Evolutionary conservation across 192 early-diverging fungal species (phyloP).

Genomic region (Spizellomyces sp.): DNA sequence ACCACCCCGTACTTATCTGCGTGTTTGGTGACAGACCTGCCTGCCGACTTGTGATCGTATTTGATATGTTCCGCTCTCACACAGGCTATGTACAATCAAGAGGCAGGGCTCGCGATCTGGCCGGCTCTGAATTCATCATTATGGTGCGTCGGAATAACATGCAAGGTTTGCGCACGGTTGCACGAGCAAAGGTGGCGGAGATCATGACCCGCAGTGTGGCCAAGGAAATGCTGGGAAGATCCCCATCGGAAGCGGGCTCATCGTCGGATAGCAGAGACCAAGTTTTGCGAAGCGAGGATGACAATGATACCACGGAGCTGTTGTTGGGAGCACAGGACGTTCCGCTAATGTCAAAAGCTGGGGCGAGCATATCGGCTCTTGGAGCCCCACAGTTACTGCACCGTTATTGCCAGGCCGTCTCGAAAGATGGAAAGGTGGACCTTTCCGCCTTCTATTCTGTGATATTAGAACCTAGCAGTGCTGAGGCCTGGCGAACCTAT

Average conservation of each 20-base stretch:
- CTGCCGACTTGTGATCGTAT: constrained; percentile 55
- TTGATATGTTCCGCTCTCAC: constrained; percentile 77
- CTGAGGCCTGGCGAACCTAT: constrained; percentile 15
- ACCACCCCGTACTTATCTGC: constrained; percentile 4
- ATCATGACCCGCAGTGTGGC: constrained; percentile 39
- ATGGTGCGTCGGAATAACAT: constrained; percentile 62
- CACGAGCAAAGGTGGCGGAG: constrained; percentile 48
- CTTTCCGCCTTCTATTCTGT: not conserved
- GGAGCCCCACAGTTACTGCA: constrained; percentile 15
- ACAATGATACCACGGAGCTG: constrained; percentile 27
- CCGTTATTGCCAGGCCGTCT: constrained; percentile 10
- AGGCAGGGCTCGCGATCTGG: constrained; percentile 77
- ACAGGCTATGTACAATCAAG: constrained; percentile 92
- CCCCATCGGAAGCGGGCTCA: not conserved
- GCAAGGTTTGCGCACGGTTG: constrained; percentile 26
- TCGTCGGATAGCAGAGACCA: not conserved
- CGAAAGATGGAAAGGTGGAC: not conserved
- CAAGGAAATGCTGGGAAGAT: constrained; percentile 12
- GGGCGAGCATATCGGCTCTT: constrained; percentile 19
- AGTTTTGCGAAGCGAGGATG: constrained; percentile 14
- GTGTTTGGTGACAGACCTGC: constrained; percentile 36
- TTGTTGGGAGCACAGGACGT: constrained; percentile 23
- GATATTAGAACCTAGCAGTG: constrained; percentile 12
- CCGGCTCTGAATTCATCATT: constrained; percentile 77
- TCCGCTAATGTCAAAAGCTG: constrained; percentile 18